Conservation (phyloP, 148 eudicot genomes). For the Chenopodium quinoa region DNA sequence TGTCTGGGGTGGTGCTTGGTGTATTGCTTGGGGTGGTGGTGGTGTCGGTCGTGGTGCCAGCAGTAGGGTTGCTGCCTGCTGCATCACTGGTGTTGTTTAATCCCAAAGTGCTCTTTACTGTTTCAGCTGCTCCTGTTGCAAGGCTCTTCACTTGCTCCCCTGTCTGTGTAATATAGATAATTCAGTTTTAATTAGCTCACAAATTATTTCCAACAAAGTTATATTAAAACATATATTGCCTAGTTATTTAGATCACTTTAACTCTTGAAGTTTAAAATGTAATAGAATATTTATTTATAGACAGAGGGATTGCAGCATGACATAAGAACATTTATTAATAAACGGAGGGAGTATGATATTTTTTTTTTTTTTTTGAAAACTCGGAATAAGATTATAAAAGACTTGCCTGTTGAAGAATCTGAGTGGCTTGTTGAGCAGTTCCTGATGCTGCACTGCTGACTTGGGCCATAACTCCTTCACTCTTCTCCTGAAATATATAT, state of each 20-base stretch:
- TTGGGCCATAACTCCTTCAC: slow-evolving; percentile 40
- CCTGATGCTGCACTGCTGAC: slow-evolving; percentile 38
- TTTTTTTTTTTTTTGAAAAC: too few relatives aligned
- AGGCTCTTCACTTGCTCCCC: slow-evolving; percentile 58
- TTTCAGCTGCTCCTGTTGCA: slow-evolving; percentile 72
- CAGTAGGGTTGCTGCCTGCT: neutral
- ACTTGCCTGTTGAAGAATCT: slow-evolving; percentile 44
- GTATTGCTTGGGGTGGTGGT: slow-evolving; percentile 12
- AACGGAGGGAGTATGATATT: too few relatives aligned
- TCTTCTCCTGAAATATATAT: slow-evolving; percentile 40
- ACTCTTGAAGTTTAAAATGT: too few relatives aligned
- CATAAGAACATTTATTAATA: too few relatives aligned
- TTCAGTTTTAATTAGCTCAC: neutral
- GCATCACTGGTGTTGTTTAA: slow-evolving; percentile 24
- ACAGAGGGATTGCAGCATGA: too few relatives aligned
- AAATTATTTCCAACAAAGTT: too few relatives aligned
- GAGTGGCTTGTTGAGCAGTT: slow-evolving; percentile 37
- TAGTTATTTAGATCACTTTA: too few relatives aligned
- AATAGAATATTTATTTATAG: too few relatives aligned
- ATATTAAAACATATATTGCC: too few relatives aligned
- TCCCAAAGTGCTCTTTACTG: slow-evolving; percentile 55
- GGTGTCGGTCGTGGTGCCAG: neutral
- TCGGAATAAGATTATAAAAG: neutral
- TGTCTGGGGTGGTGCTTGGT: neutral
- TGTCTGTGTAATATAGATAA: slow-evolving; percentile 33